These are phyloP conservation scores for Suillus discolor DNA, from an alignment of 768 basidiomycete species.

Conservation along the genomic window DNA sequence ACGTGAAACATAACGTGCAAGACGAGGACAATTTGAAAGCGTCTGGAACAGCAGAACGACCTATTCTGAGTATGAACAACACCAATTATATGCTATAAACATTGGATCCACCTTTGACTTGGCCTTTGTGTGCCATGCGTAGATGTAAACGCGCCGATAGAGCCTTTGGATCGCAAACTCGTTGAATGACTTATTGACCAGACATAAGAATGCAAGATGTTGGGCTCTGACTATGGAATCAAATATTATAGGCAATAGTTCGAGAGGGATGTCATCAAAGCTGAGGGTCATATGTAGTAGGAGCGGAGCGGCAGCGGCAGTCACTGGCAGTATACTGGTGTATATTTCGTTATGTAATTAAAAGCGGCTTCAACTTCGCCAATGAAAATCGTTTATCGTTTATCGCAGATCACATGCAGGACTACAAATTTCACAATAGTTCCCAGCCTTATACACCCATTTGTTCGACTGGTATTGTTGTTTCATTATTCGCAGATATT, in stretches of 20 bases:
- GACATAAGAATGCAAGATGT: slow-evolving; percentile 53
- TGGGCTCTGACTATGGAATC: slow-evolving; percentile 50
- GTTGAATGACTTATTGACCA: slow-evolving; percentile 61
- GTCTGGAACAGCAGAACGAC: slow-evolving; percentile 64
- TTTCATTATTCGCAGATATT: too few relatives aligned
- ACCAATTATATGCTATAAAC: background rate
- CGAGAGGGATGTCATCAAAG: slow-evolving; percentile 65
- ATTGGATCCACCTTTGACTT: slow-evolving; percentile 53
- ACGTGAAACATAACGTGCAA: slow-evolving; percentile 58
- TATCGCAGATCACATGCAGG: too few relatives aligned
- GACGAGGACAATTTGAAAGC: slow-evolving; percentile 51
- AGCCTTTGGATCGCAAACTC: slow-evolving; percentile 50
- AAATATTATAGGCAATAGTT: slow-evolving; percentile 61
- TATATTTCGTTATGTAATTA: too few relatives aligned
- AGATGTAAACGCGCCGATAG: slow-evolving; percentile 62
- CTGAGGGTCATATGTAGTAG: slow-evolving; percentile 28
- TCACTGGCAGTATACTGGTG: too few relatives aligned
- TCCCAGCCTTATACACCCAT: too few relatives aligned
- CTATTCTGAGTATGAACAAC: slow-evolving; percentile 35
- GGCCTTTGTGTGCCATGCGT: slow-evolving; percentile 70
- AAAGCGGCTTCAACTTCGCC: too few relatives aligned
- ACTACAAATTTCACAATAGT: too few relatives aligned
- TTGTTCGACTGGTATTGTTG: too few relatives aligned
- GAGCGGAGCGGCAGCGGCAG: too few relatives aligned
- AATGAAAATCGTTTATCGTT: too few relatives aligned